Conservation (phyloP, 768 basidiomycete genomes). For the Russula lepida region DNA sequence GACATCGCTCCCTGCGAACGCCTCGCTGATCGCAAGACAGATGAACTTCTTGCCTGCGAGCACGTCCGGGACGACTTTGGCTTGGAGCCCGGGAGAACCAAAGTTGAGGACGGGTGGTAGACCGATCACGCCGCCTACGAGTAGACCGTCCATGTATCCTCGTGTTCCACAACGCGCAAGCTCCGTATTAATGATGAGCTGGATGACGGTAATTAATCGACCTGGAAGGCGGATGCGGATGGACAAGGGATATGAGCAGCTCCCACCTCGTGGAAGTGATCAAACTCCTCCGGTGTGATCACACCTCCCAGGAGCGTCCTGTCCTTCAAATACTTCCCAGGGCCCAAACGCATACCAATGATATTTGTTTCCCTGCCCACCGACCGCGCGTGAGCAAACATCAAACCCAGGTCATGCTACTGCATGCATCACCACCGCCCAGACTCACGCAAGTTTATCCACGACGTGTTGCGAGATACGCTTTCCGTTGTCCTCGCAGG, state of each 20-base stretch:
- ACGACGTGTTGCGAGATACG: constrained; percentile 76
- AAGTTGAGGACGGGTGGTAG: constrained; percentile 86
- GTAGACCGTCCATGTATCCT: constrained; percentile 81
- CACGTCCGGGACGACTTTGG: constrained; percentile 64
- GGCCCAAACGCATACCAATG: constrained; percentile 85
- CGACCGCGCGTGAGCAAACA: neutral
- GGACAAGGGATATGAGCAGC: neutral
- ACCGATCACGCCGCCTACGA: constrained; percentile 78
- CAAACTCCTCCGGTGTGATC: constrained; percentile 75
- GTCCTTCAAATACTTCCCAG: constrained; percentile 81
- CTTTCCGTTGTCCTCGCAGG: constrained; percentile 84
- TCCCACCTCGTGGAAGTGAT: constrained; percentile 88
- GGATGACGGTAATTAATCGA: constrained; percentile 6
- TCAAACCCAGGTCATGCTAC: too few relatives aligned
- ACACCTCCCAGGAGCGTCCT: constrained; percentile 66
- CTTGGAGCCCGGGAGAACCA: constrained; percentile 64
- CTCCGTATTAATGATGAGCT: constrained; percentile 78
- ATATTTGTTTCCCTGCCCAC: constrained; percentile 57
- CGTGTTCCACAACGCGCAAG: constrained; percentile 76
- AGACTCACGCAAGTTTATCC: constrained; percentile 68
- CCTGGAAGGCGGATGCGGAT: neutral
- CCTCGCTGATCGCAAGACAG: constrained; percentile 86
- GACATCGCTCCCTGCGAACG: constrained; percentile 87
- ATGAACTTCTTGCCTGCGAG: constrained; percentile 76
- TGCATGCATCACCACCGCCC: too few relatives aligned